Conservation (phyloP, 2,329 filamentous ascomycete species). For the Ophiostoma quercus region DNA sequence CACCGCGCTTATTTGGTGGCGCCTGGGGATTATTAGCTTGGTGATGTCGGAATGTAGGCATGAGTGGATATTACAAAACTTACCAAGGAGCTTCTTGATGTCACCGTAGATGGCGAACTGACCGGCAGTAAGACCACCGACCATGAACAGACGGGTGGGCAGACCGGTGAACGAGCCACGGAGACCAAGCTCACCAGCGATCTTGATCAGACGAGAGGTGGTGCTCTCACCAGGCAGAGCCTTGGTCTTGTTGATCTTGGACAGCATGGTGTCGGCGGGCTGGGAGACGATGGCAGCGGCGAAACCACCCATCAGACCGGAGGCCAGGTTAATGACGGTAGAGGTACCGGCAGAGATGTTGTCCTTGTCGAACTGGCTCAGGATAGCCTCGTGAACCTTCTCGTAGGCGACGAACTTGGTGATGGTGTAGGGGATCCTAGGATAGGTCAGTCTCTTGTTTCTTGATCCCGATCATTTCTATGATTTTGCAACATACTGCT, state of each 20-base stretch:
- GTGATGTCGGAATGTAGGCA: not conserved
- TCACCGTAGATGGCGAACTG: constrained; percentile 77
- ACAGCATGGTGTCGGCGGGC: constrained; percentile 80
- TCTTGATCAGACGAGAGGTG: constrained; percentile 70
- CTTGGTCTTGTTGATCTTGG: constrained; percentile 86
- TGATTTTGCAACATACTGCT: constrained; percentile 44
- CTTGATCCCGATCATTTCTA: not conserved
- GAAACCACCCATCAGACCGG: constrained; percentile 56
- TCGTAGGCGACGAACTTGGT: constrained; percentile 85
- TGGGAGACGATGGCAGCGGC: constrained; percentile 75
- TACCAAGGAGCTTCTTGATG: not conserved
- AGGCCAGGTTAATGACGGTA: constrained; percentile 61
- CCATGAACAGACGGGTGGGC: constrained; percentile 53
- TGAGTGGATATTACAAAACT: not conserved
- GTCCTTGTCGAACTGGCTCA: constrained; percentile 60
- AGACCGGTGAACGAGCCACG: constrained; percentile 69
- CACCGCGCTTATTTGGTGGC: not conserved
- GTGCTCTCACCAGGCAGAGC: constrained; percentile 74
- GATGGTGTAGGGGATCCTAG: constrained; percentile 72
- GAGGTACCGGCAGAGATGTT: constrained; percentile 58
- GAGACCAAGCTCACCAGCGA: constrained; percentile 70
- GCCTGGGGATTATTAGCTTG: not conserved
- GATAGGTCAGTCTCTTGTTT: not conserved
- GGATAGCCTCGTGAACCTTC: constrained; percentile 68
- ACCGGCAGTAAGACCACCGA: constrained; percentile 63